These are phyloP conservation scores for Tripterygium wilfordii DNA, from an alignment of 177 flowering plant genomes.

Conservation along the genomic window DNA sequence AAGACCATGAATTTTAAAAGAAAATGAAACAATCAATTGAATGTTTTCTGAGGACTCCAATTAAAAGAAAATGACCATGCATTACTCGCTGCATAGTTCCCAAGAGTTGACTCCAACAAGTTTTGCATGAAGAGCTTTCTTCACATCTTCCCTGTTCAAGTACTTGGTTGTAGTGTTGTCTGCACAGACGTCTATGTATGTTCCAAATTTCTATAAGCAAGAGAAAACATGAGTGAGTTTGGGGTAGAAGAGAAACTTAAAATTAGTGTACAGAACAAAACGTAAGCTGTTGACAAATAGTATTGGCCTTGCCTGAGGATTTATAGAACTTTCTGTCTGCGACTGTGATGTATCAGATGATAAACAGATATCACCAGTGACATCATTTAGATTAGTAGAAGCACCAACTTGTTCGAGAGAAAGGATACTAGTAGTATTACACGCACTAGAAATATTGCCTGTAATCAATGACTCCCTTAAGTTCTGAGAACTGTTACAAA, in stretches of 20 bases:
- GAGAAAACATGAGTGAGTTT: neutral
- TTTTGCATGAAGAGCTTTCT: conserved; percentile 30
- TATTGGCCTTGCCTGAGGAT: too few relatives aligned
- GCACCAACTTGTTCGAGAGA: conserved; percentile 25
- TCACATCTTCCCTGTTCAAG: conserved; percentile 37
- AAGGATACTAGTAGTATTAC: conserved; percentile 4
- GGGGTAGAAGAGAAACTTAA: too few relatives aligned
- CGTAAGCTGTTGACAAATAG: too few relatives aligned
- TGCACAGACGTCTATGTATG: conserved; percentile 26
- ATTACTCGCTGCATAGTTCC: conserved; percentile 32
- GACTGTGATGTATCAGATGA: conserved; percentile 34
- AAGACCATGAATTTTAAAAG: too few relatives aligned
- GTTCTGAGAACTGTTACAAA: conserved; percentile 42
- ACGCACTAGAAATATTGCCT: conserved; percentile 19
- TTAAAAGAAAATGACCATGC: too few relatives aligned
- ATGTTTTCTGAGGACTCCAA: too few relatives aligned
- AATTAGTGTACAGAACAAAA: too few relatives aligned
- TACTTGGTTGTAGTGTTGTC: conserved; percentile 19
- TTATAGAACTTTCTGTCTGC: neutral
- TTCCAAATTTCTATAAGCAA: conserved; percentile 10
- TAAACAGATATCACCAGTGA: conserved; percentile 44
- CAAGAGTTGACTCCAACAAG: conserved; percentile 30
- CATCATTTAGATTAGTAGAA: conserved; percentile 35
- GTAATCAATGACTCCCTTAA: conserved; percentile 26
- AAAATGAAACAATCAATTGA: too few relatives aligned